A percentile compares a stretch with the other conserved stretches of the same genome.
Evolutionary conservation across 2,329 filamentous ascomycete species (phyloP).

Genomic region (Neonectria coccinea): DNA sequence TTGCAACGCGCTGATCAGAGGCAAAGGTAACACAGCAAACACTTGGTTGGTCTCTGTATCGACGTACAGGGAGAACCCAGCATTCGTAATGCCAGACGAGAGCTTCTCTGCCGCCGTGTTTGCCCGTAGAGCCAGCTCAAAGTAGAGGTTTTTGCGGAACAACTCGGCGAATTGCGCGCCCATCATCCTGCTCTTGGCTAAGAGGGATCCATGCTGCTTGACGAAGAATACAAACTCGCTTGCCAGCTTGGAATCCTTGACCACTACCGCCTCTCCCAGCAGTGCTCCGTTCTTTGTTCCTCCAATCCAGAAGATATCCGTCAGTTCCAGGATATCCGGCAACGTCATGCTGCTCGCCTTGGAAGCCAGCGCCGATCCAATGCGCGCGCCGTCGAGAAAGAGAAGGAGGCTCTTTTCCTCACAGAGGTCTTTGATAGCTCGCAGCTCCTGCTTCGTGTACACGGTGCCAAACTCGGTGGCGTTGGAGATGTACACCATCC

Average conservation of each 20-base stretch:
- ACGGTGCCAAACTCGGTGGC: slow-evolving; percentile 63
- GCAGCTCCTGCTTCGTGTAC: slow-evolving; percentile 58
- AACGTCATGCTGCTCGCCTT: slow-evolving; percentile 57
- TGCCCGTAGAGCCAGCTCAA: slow-evolving; percentile 58
- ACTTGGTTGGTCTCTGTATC: slow-evolving; percentile 65
- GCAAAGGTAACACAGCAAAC: slow-evolving; percentile 58
- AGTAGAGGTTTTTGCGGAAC: slow-evolving; percentile 59
- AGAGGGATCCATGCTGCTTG: slow-evolving; percentile 63
- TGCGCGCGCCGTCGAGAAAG: slow-evolving; percentile 61
- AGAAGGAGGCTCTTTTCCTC: slow-evolving; percentile 56
- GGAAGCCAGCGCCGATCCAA: slow-evolving; percentile 58
- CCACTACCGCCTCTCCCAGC: slow-evolving; percentile 63
- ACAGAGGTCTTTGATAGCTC: slow-evolving; percentile 57
- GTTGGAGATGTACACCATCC: slow-evolving; percentile 64
- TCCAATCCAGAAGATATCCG: slow-evolving; percentile 67
- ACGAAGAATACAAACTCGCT: slow-evolving; percentile 63
- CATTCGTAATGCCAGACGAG: slow-evolving; percentile 55
- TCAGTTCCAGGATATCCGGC: slow-evolving; percentile 58
- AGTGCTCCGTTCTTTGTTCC: slow-evolving; percentile 65
- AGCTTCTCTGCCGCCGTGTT: slow-evolving; percentile 59
- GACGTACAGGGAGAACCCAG: slow-evolving; percentile 57
- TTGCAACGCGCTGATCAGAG: slow-evolving; percentile 54
- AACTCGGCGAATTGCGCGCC: slow-evolving; percentile 63
- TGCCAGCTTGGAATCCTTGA: slow-evolving; percentile 56
- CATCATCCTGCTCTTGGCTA: slow-evolving; percentile 62